Evolutionary conservation across 2,329 filamentous ascomycete species (phyloP).

Genomic region (Aspergillus sp.): DNA sequence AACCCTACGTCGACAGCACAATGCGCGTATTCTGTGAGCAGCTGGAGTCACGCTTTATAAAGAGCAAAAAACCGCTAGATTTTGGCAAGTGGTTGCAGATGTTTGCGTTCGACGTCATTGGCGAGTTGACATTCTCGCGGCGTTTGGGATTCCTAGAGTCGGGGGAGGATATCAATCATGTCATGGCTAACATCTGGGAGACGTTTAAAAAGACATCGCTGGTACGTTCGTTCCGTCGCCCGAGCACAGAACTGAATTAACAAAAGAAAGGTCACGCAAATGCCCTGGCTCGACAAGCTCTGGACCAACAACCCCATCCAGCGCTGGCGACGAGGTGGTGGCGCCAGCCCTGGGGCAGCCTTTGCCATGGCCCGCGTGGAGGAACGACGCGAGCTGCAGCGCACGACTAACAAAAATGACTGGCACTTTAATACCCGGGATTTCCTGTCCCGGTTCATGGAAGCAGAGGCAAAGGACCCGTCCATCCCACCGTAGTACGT

Average conservation of each 20-base stretch:
- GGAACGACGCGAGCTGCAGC: no score
- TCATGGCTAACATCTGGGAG: not conserved
- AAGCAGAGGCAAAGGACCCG: not conserved
- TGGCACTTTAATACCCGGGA: no score
- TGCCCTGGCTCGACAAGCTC: conserved; percentile 20
- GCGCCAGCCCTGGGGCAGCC: conserved; percentile 9
- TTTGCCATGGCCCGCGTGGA: no score
- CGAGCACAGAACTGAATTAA: not conserved
- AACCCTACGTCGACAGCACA: no score
- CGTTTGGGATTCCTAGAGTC: conserved; percentile 1
- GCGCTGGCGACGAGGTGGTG: not conserved
- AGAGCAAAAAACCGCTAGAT: no score
- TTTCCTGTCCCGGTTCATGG: no score
- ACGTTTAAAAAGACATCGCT: no score
- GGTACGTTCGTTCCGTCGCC: not conserved
- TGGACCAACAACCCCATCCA: conserved; percentile 5
- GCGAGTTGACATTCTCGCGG: not conserved
- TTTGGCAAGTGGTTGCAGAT: not conserved
- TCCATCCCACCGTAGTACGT: not conserved
- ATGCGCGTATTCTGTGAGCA: no score
- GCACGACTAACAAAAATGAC: no score
- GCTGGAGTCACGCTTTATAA: no score
- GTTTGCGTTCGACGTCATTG: conserved; percentile 1
- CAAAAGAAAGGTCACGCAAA: conserved; percentile 22
- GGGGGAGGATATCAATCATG: not conserved